phyloP scores from a whole-genome alignment of 2,329 filamentous ascomycete genomes.

The Penicillium sp. region DNA sequence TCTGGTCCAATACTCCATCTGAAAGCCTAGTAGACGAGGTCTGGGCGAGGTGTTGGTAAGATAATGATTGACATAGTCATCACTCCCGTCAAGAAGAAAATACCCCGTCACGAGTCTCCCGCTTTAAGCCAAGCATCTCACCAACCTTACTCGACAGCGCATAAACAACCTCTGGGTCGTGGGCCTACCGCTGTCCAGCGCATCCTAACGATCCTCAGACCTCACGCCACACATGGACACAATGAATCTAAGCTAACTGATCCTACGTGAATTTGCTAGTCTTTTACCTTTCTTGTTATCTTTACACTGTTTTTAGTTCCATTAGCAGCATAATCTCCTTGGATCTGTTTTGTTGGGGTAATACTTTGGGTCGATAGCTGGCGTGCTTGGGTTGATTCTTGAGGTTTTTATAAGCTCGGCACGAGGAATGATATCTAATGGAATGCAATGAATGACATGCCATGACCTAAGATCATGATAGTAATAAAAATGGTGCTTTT shows the following conservation, averaged over 20 bases:
- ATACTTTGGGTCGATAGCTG: neutral
- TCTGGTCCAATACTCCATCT: no score
- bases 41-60: no score
- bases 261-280: neutral
- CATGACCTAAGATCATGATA: neutral
- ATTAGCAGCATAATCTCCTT: neutral
- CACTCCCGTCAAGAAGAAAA: no score
- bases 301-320: neutral
- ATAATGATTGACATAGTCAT: no score
- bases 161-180: no score
- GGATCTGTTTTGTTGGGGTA: neutral
- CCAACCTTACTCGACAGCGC: no score
- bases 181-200: no score
- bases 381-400: neutral
- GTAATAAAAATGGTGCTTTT: no score
- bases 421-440: neutral
- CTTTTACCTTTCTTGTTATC: neutral
- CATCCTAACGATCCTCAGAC: no score
- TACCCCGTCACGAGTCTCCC: no score
- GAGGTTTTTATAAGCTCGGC: neutral
- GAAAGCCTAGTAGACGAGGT: no score
- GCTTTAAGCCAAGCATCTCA: no score
- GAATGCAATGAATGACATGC: neutral
- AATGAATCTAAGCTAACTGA: conserved; percentile 6
- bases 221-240: conserved; percentile 1